Conservation (phyloP, 352 stramenopile species). For the Phytophthora megakarya region DNA sequence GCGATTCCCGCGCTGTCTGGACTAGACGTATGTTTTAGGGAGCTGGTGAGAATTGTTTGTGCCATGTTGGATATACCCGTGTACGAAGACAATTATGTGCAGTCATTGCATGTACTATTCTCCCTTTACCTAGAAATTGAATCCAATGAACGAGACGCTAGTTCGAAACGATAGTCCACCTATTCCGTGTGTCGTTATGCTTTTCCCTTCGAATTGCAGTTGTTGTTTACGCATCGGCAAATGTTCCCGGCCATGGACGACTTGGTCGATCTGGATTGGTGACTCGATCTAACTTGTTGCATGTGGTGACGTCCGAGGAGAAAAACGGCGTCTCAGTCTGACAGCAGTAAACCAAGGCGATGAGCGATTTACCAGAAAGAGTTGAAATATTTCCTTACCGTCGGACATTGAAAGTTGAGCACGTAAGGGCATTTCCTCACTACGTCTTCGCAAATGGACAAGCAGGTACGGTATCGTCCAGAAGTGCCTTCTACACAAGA, state of each 20-base stretch:
- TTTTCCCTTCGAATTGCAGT: conserved; percentile 12
- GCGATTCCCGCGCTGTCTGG: conserved; percentile 39
- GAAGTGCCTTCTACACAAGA: conserved; percentile 51
- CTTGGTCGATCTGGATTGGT: conserved; percentile 69
- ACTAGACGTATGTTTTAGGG: conserved; percentile 85
- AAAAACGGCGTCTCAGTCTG: conserved; percentile 80
- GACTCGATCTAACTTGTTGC: conserved; percentile 79
- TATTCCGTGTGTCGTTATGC: conserved; percentile 12
- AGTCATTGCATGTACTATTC: conserved; percentile 93
- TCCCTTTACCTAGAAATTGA: conserved; percentile 87
- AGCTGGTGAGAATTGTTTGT: conserved; percentile 88
- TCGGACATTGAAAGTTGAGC: conserved; percentile 83
- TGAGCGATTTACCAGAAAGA: background rate
- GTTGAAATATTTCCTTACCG: conserved; percentile 30
- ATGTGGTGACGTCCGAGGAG: conserved; percentile 65
- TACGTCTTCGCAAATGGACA: conserved; percentile 87
- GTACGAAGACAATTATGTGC: conserved; percentile 71
- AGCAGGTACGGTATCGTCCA: conserved; percentile 63
- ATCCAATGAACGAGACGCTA: conserved; percentile 53
- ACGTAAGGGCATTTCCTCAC: conserved; percentile 87
- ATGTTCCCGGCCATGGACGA: conserved; percentile 74
- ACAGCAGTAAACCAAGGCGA: background rate
- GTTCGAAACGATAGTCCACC: conserved; percentile 32
- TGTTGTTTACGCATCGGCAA: conserved; percentile 50
- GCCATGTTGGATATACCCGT: conserved; percentile 93